Percentiles rank a stretch among this genome's conserved stretches.
Conservation (phyloP, 345 rosid species). For the Corymbia maculata region DNA sequence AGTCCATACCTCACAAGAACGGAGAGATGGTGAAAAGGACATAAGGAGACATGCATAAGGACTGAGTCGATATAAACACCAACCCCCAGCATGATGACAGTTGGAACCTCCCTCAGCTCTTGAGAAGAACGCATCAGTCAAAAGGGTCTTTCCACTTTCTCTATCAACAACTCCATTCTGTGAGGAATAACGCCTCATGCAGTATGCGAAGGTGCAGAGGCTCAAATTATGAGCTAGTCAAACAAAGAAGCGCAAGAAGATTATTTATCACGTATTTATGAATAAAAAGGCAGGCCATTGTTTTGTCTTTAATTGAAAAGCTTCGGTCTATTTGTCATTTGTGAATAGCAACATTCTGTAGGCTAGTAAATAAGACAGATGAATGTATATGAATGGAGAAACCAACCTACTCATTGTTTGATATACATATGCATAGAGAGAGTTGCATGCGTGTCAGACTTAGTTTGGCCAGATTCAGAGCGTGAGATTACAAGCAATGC, state of each 20-base stretch:
- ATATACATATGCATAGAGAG: background rate
- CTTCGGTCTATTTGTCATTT: background rate
- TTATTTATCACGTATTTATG: background rate
- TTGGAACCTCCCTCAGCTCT: background rate
- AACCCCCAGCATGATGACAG: background rate
- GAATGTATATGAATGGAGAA: background rate
- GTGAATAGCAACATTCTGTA: background rate
- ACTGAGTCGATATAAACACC: background rate
- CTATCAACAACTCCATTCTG: background rate
- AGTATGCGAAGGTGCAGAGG: background rate
- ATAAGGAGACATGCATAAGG: background rate
- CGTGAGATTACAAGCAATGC: background rate
- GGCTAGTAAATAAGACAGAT: background rate
- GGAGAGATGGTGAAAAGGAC: background rate
- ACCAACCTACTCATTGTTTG: background rate
- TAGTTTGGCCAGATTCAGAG: background rate
- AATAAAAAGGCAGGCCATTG: background rate
- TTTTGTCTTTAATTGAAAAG: background rate
- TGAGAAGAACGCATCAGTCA: background rate
- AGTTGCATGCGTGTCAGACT: background rate
- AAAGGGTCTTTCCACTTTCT: background rate
- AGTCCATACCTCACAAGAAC: background rate
- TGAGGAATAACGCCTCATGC: background rate
- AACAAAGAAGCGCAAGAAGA: background rate
- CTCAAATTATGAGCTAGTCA: background rate